Percentiles rank a stretch among this genome's conserved stretches.
Conservation (phyloP, 371 early-diverging fungal genomes). For the Lichtheimia ornata region DNA sequence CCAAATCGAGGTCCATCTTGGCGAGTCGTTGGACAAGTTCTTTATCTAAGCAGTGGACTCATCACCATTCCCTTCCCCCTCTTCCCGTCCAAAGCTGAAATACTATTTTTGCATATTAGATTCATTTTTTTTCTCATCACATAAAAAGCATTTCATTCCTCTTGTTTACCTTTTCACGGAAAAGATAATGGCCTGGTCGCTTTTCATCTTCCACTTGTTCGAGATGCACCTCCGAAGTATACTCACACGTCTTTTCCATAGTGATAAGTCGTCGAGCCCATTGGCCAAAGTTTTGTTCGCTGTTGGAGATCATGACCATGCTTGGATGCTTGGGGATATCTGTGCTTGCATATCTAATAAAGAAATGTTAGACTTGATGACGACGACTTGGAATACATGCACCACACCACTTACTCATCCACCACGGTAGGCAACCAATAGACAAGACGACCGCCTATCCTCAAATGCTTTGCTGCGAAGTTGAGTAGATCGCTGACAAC, state of each 20-base stretch:
- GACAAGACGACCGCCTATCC: conserved; percentile 87
- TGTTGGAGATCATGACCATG: conserved; percentile 80
- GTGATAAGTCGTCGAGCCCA: conserved; percentile 95
- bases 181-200: conserved; percentile 47
- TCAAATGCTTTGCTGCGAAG: conserved; percentile 82
- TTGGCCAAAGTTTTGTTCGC: conserved; percentile 90
- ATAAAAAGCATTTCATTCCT: no score
- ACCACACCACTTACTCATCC: conserved; percentile 77
- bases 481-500: conserved; percentile 82
- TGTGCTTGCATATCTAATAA: conserved; percentile 58
- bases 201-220: conserved; percentile 34
- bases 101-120: background rate
- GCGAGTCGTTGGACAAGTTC: conserved; percentile 84
- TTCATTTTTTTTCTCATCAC: no score
- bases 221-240: conserved; percentile 21
- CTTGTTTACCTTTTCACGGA: conserved; percentile 47
- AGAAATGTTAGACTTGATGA: background rate
- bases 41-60: conserved; percentile 33
- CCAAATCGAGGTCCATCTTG: conserved; percentile 85
- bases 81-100: background rate
- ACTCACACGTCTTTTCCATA: conserved; percentile 81
- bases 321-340: conserved; percentile 89
- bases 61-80: background rate
- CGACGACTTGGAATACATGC: background rate
- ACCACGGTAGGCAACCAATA: conserved; percentile 96